Conservation (phyloP, 345 rosid genomes). For the Zanthoxylum bungeanum region DNA sequence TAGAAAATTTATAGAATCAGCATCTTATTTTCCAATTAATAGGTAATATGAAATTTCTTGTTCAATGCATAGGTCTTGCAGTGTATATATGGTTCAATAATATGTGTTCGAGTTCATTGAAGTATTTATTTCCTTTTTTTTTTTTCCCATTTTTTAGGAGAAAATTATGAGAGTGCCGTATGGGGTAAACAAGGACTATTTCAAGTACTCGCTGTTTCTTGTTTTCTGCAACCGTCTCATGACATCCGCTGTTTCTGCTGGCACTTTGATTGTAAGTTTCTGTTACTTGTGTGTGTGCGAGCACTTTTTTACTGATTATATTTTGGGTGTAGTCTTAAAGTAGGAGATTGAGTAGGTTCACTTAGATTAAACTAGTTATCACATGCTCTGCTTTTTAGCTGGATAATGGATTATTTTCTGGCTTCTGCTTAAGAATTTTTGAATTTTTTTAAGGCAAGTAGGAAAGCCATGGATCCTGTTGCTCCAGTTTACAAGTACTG, state of each 20-base stretch:
- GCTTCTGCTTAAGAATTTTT: too few relatives aligned
- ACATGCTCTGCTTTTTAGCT: not conserved
- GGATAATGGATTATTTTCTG: not conserved
- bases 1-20: not conserved
- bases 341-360: not conserved
- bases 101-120: constrained; percentile 1
- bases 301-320: not conserved
- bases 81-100: not conserved
- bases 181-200: constrained; percentile 75
- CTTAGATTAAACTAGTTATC: not conserved
- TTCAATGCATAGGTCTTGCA: not conserved
- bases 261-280: constrained; percentile 51
- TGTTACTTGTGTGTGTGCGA: too few relatives aligned
- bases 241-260: constrained; percentile 88
- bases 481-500: constrained; percentile 89
- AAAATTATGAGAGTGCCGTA: constrained; percentile 93
- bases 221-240: constrained; percentile 92
- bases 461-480: constrained; percentile 79
- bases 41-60: not conserved
- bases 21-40: not conserved
- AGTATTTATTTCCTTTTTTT: constrained; percentile 10
- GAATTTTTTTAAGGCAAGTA: constrained; percentile 59
- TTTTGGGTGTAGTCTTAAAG: not conserved
- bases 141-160: constrained; percentile 52
- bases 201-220: constrained; percentile 79